Percentiles rank a stretch among this genome's conserved stretches.
These are phyloP conservation scores for Magnusiomyces ingens DNA, from an alignment of 1,139 yeast species.

Conservation along the genomic window DNA sequence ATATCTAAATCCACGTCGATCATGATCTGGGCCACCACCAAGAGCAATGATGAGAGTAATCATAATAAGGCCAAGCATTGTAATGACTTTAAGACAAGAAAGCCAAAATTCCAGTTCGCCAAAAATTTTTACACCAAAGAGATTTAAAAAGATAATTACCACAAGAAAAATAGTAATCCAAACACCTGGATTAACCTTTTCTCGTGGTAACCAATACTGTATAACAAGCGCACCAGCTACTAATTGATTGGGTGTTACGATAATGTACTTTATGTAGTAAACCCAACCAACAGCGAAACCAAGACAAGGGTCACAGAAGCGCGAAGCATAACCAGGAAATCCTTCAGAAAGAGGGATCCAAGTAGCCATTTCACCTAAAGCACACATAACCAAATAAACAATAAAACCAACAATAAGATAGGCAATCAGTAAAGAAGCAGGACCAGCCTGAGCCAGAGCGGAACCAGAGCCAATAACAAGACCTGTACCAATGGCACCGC, in stretches of 20 bases:
- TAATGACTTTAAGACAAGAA: slow-evolving; percentile 59
- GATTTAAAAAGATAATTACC: slow-evolving; percentile 45
- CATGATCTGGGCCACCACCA: slow-evolving; percentile 56
- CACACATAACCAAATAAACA: slow-evolving; percentile 64
- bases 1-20: slow-evolving; percentile 58
- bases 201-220: slow-evolving; percentile 54
- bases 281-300: slow-evolving; percentile 73
- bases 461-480: slow-evolving; percentile 63
- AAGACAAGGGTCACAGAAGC: slow-evolving; percentile 62
- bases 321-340: slow-evolving; percentile 60
- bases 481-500: slow-evolving; percentile 59
- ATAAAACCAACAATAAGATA: slow-evolving; percentile 55
- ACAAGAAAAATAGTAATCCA: slow-evolving; percentile 74
- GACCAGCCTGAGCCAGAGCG: slow-evolving; percentile 61
- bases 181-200: slow-evolving; percentile 46
- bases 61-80: slow-evolving; percentile 65
- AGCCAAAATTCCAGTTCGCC: slow-evolving; percentile 69
- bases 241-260: slow-evolving; percentile 55
- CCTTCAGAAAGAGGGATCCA: slow-evolving; percentile 64
- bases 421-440: slow-evolving; percentile 56
- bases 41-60: slow-evolving; percentile 64
- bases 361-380: slow-evolving; percentile 71
- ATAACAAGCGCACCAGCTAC: slow-evolving; percentile 54
- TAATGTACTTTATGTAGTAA: slow-evolving; percentile 55
- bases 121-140: slow-evolving; percentile 55